A percentile compares a stretch with the other conserved stretches of the same genome.
Evolutionary conservation across 768 basidiomycete species (phyloP).

Genomic region (Chalciporus piperatus): DNA sequence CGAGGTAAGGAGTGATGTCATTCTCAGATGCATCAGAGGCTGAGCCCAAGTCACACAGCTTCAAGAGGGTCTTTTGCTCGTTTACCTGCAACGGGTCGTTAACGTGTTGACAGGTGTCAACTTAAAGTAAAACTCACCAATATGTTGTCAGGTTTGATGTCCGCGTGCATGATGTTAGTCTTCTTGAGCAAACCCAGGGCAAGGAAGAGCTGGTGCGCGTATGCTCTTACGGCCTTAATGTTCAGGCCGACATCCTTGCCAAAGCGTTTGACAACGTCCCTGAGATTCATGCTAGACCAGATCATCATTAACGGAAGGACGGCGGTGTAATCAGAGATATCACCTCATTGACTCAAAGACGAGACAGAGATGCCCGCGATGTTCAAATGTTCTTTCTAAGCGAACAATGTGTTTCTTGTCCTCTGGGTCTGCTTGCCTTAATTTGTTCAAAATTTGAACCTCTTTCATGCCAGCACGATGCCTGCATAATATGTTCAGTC

Average conservation of each 20-base stretch:
- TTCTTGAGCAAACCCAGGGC: constrained; percentile 82
- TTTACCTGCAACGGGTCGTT: constrained; percentile 62
- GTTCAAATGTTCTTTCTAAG: constrained; percentile 93
- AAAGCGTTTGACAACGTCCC: constrained; percentile 96
- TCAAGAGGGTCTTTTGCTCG: constrained; percentile 88
- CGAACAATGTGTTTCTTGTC: constrained; percentile 96
- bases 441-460: constrained; percentile 80
- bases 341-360: constrained; percentile 96
- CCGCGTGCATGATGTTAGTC: constrained; percentile 94
- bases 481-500: constrained; percentile 44
- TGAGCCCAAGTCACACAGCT: constrained; percentile 96
- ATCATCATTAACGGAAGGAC: constrained; percentile 11
- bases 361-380: constrained; percentile 92
- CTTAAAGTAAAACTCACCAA: constrained; percentile 52
- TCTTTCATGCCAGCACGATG: constrained; percentile 94
- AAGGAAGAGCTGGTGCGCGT: constrained; percentile 94
- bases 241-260: constrained; percentile 98
- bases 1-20: constrained; percentile 97
- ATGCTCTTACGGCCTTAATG: constrained; percentile 96
- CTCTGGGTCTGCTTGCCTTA: constrained; percentile 87
- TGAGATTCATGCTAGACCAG: constrained; percentile 83
- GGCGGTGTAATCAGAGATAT: constrained; percentile 2
- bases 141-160: constrained; percentile 98
- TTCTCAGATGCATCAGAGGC: constrained; percentile 93
- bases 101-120: constrained; percentile 15